Conservation (phyloP, 257 asterid species). For the Capsicum baccatum region DNA sequence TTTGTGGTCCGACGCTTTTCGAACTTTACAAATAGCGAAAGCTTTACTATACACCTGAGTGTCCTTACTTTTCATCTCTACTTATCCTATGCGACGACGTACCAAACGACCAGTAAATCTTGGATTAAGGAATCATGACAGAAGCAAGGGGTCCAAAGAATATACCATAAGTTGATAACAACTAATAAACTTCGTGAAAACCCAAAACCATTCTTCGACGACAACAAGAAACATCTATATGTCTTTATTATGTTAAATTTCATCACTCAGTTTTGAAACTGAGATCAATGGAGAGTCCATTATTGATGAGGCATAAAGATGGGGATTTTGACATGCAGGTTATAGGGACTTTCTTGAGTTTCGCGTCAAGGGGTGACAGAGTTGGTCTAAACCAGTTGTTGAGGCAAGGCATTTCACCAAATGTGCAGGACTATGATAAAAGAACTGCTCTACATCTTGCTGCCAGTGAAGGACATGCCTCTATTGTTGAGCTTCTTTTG, state of each 20-base stretch:
- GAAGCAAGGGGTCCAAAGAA: background rate
- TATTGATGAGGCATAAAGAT: conserved; percentile 35
- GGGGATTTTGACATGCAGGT: conserved; percentile 51
- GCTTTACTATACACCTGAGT: no score
- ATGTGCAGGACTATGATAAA: conserved; percentile 64
- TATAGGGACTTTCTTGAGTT: conserved; percentile 67
- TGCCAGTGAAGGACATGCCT: conserved; percentile 71
- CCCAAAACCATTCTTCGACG: background rate
- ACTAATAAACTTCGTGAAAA: conserved; percentile 23
- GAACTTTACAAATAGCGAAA: no score
- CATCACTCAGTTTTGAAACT: background rate
- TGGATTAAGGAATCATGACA: background rate
- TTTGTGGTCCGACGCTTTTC: no score
- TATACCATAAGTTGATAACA: background rate
- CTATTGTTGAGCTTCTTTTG: conserved; percentile 66
- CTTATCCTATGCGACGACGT: no score
- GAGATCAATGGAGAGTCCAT: conserved; percentile 14
- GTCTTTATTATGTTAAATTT: background rate
- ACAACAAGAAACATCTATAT: conserved; percentile 32
- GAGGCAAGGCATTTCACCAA: conserved; percentile 53
- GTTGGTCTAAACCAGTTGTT: conserved; percentile 66
- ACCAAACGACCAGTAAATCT: no score
- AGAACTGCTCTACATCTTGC: conserved; percentile 73
- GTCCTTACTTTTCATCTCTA: no score
- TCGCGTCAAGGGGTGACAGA: conserved; percentile 70